Conservation (phyloP, 2,329 filamentous ascomycete species). For the Cryphonectria nitschkei region DNA sequence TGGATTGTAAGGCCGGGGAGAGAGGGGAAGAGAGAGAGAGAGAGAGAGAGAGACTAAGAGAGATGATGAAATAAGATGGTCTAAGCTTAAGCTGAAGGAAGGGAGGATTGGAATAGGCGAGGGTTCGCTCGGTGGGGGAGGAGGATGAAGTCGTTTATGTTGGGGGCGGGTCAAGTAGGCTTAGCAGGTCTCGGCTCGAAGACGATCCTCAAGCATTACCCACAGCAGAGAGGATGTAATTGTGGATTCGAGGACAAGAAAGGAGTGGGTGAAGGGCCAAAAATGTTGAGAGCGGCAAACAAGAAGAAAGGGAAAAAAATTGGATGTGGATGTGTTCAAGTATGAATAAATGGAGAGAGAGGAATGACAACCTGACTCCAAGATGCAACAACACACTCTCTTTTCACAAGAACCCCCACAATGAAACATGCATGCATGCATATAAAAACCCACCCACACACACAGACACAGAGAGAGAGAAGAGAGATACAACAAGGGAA, state of each 20-base stretch:
- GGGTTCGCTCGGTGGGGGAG: neutral
- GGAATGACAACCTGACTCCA: neutral
- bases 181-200: neutral
- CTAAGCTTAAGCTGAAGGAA: neutral
- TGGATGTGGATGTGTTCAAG: neutral
- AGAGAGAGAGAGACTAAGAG: neutral
- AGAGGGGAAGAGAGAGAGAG: too few species aligned
- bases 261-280: neutral
- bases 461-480: neutral
- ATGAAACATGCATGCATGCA: neutral
- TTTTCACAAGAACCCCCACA: neutral
- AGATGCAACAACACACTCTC: neutral
- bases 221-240: neutral
- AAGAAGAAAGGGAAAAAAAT: neutral
- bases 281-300: neutral
- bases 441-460: too few species aligned
- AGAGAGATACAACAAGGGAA: neutral
- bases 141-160: neutral
- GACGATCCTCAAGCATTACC: neutral
- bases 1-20: neutral
- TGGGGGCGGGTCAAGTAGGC: neutral
- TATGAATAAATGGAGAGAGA: neutral
- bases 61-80: constrained; percentile 2
- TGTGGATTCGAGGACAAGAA: neutral
- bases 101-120: neutral